phyloP scores from a whole-genome alignment of 2,329 filamentous ascomycete species.

The Raffaelea arxii region DNA sequence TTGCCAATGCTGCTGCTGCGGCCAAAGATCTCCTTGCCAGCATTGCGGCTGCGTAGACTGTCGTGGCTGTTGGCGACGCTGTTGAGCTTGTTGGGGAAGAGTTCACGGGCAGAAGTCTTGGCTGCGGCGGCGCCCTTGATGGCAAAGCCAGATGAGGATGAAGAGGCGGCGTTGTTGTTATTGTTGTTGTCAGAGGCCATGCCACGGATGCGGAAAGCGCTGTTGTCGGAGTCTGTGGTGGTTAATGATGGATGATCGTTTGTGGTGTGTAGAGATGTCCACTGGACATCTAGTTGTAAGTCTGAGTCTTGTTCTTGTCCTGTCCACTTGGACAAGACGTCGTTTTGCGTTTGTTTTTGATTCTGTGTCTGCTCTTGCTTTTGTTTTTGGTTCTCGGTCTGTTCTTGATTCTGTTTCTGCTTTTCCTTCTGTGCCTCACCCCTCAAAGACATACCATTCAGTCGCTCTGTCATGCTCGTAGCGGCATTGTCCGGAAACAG shows the following conservation, averaged over 20 bases:
- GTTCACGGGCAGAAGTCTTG: slow-evolving; percentile 48
- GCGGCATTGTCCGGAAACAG: slow-evolving; percentile 37
- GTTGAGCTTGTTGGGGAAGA: slow-evolving; percentile 57
- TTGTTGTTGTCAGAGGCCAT: too few relatives aligned
- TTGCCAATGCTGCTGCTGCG: background rate
- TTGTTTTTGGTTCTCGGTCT: too few relatives aligned
- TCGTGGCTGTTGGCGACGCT: background rate
- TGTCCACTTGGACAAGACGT: too few relatives aligned
- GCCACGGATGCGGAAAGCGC: slow-evolving; percentile 48
- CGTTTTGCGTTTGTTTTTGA: too few relatives aligned
- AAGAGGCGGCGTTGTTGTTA: slow-evolving; percentile 32
- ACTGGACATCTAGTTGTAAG: too few relatives aligned
- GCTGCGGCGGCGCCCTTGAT: slow-evolving; percentile 54
- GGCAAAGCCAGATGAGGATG: slow-evolving; percentile 36
- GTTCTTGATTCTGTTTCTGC: too few relatives aligned
- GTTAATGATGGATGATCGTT: slow-evolving; percentile 21
- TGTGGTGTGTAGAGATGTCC: slow-evolving; percentile 26
- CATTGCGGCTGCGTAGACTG: background rate
- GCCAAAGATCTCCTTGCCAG: background rate
- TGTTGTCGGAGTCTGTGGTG: slow-evolving; percentile 18
- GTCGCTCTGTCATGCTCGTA: slow-evolving; percentile 19
- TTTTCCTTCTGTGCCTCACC: too few relatives aligned
- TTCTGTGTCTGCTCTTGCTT: too few relatives aligned
- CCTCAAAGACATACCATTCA: too few relatives aligned
- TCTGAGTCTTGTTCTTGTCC: too few relatives aligned